A percentile compares a stretch with the other conserved stretches of the same genome.
Conservation (phyloP, 805 yeast species). For the Soucietia sequanensis region DNA sequence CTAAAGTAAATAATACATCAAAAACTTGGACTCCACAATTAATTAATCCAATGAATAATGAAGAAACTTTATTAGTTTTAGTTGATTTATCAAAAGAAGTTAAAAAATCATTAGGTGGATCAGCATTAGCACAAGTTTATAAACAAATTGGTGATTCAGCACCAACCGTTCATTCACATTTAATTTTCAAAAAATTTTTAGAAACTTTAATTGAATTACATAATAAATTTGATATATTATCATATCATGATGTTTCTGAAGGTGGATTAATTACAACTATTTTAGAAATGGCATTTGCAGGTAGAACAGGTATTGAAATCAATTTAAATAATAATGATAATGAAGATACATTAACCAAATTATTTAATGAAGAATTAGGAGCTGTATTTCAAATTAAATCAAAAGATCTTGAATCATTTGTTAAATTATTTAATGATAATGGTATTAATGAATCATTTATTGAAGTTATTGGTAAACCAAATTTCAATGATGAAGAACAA, state of each 20-base stretch:
- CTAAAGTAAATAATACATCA: conserved; percentile 79
- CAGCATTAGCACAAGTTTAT: conserved; percentile 93
- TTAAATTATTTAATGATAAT: conserved; percentile 49
- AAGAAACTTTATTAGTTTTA: conserved; percentile 63
- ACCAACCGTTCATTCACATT: conserved; percentile 77
- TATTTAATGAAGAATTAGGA: conserved; percentile 94
- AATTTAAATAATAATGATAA: conserved; percentile 33
- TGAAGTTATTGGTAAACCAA: conserved; percentile 68
- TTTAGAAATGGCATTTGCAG: conserved; percentile 96
- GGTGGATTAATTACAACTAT: conserved; percentile 90
- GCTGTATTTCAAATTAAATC: conserved; percentile 85
- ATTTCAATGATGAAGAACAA: conserved; percentile 50
- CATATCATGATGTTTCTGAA: conserved; percentile 95
- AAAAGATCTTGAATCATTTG: conserved; percentile 54
- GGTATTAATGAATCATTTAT: conserved; percentile 57
- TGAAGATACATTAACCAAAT: conserved; percentile 48
- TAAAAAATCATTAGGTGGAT: conserved; percentile 74
- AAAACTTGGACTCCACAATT: conserved; percentile 95
- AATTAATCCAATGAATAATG: conserved; percentile 41
- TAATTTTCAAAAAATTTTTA: conserved; percentile 66
- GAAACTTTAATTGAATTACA: conserved; percentile 72
- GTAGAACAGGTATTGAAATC: conserved; percentile 78
- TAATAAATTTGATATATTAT: conserved; percentile 59
- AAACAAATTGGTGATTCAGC: conserved; percentile 78
- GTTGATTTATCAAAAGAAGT: conserved; percentile 71